Conservation (phyloP, 2,329 filamentous ascomycete genomes). For the Botrytis fragariae region DNA sequence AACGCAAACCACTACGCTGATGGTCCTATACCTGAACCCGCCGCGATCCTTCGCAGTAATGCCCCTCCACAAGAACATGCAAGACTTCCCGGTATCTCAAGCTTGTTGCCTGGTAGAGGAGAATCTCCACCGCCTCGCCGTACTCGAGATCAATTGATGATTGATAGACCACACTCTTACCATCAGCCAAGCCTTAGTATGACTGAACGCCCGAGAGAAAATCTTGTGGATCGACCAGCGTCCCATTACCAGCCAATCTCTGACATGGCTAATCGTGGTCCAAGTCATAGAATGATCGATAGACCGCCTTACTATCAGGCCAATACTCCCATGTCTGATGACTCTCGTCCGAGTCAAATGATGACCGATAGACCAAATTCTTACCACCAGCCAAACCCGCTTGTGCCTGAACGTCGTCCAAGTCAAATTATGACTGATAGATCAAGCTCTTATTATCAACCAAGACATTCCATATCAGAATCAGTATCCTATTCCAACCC, state of each 20-base stretch:
- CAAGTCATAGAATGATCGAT: neutral
- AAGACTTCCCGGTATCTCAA: slow-evolving; percentile 84
- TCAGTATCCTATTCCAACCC: neutral
- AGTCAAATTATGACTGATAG: neutral
- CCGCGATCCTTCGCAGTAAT: slow-evolving; percentile 32
- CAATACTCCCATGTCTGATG: neutral
- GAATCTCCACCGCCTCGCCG: slow-evolving; percentile 62
- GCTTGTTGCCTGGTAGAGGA: slow-evolving; percentile 74
- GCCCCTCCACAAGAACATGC: slow-evolving; percentile 50
- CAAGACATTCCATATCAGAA: slow-evolving; percentile 16
- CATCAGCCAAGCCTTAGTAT: slow-evolving; percentile 25
- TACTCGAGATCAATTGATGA: slow-evolving; percentile 72
- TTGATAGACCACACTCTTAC: slow-evolving; percentile 50
- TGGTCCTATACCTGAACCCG: slow-evolving; percentile 31
- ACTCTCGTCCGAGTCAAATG: neutral
- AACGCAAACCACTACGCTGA: slow-evolving; percentile 59
- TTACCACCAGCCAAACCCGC: slow-evolving; percentile 22
- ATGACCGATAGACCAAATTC: slow-evolving; percentile 40
- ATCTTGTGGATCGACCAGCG: neutral
- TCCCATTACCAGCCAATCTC: neutral
- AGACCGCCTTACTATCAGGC: neutral
- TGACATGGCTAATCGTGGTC: neutral
- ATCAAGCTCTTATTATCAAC: slow-evolving; percentile 41
- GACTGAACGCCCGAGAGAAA: slow-evolving; percentile 36
- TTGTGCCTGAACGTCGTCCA: slow-evolving; percentile 36